Evolutionary conservation across 2,329 filamentous ascomycete genomes (phyloP).

Genomic region (Cladorrhinum sp.): DNA sequence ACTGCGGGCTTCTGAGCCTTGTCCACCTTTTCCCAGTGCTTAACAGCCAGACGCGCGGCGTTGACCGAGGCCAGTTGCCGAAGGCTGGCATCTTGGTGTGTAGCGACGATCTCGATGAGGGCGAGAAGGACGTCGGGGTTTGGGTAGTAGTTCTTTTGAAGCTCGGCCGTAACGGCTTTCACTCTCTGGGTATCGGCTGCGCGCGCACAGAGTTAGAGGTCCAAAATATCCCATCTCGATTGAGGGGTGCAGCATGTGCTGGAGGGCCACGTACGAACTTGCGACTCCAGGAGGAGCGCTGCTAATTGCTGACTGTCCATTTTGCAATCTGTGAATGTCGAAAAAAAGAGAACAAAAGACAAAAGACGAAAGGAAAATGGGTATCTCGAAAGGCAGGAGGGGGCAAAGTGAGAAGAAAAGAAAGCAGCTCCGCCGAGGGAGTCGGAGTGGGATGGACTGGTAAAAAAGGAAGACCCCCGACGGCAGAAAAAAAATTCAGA

Average conservation of each 20-base stretch:
- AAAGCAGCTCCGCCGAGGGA: constrained; percentile 11
- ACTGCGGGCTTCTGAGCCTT: constrained; percentile 75
- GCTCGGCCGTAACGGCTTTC: constrained; percentile 83
- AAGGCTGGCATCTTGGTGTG: constrained; percentile 67
- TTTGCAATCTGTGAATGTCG: constrained; percentile 16
- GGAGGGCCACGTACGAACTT: constrained; percentile 27
- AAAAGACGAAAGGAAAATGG: constrained; percentile 19
- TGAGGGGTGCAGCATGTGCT: not conserved
- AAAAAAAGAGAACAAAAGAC: constrained; percentile 20
- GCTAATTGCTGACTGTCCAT: constrained; percentile 29
- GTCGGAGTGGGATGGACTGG: not conserved
- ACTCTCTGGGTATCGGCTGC: constrained; percentile 83
- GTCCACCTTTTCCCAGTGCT: constrained; percentile 78
- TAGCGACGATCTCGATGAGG: constrained; percentile 84
- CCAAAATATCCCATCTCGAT: constrained; percentile 25
- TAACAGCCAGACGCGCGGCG: constrained; percentile 74
- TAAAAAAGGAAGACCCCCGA: constrained; percentile 11
- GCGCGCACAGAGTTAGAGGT: constrained; percentile 30
- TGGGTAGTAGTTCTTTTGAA: constrained; percentile 92
- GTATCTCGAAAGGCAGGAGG: constrained; percentile 15
- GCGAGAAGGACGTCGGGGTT: constrained; percentile 79
- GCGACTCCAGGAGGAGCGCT: constrained; percentile 29
- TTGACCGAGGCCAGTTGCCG: constrained; percentile 92
- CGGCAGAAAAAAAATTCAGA: constrained; percentile 11
- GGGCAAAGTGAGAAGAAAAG: constrained; percentile 14